Base-by-base conservation (phyloP, 352 stramenopile species). In the Salisapilia sapeloensis region DNA sequence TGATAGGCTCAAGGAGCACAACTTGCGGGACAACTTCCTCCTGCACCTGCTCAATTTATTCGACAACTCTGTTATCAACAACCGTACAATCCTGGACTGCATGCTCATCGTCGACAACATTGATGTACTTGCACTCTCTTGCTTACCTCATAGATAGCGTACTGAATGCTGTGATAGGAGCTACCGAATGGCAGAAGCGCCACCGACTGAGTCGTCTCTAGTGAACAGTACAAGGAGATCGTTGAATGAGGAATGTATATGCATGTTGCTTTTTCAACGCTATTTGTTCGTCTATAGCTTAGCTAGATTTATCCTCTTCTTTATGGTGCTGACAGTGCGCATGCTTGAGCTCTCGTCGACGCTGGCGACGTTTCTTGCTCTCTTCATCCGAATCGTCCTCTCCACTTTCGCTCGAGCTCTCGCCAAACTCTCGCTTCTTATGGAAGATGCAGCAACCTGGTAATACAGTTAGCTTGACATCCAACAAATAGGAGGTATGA, bases 381-480 rank as follows among this genome's bases (percentile, higher is more conserved):
- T 59, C 60, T 12, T 59, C 40, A 33, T 30, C 38, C 42, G 42
- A 44, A 32, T 58, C 60, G 35, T 80, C 71, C 24, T 81, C 76
- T 14, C 65, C 69, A 38, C 79, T 94, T 47, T 94, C 83, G 29
- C 79, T 92, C 18, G 78, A 93, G 52, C 78, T 94, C 50, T 93
- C 81, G 13, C 75, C 81, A 42, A 94, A 96, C 29, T 76, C 56
- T 29, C 76, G 65, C 39, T 82, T 86, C 58, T 94, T 95, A 70
- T 95, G 81, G 50, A 93, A 96, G 27, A 96, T 79, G 47, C 84
- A 96, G 59, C 84, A 96, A 42, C 85, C 75, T 91, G 34, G 5
- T 32, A 4, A 31, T 3, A 24, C 14, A 12, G 29, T 48, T 15
- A 22, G 14, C 35, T n/a, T 16, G 23, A 11, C 6, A 51, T 24